Evolutionary conservation across 495 filamentous ascomycete genomes (phyloP).

Genomic region (Aspergillus ellipticus): DNA sequence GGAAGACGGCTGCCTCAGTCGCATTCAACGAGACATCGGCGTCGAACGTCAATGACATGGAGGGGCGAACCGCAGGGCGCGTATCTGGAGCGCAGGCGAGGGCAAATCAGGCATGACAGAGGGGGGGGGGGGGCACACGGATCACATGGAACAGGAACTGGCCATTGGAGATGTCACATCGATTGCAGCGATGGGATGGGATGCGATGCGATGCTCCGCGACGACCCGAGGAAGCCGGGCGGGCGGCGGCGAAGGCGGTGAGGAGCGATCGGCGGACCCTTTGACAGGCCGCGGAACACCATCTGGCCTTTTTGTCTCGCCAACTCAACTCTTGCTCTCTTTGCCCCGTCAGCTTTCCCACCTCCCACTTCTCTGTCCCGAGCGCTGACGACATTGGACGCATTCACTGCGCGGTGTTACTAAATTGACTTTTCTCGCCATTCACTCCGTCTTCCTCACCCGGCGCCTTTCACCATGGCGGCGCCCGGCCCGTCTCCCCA

Average conservation of each 20-base stretch:
- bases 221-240: not conserved
- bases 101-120: slow-evolving; percentile 7
- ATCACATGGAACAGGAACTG: not conserved
- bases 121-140: not conserved
- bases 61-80: slow-evolving; percentile 5
- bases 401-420: not conserved
- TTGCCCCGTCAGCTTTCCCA: not conserved
- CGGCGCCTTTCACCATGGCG: slow-evolving; percentile 35
- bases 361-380: not conserved
- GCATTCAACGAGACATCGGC: slow-evolving; percentile 29
- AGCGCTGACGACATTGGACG: not conserved
- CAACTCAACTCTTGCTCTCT: slow-evolving; percentile 3
- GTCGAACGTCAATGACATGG: slow-evolving; percentile 36
- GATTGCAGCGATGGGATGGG: not conserved
- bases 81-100: slow-evolving; percentile 2
- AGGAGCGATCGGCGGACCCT: slow-evolving; percentile 12
- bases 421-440: slow-evolving; percentile 5
- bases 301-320: slow-evolving; percentile 33
- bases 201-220: not conserved
- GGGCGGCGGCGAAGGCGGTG: slow-evolving; percentile 13
- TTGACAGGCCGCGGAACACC: slow-evolving; percentile 21
- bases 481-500: slow-evolving; percentile 67
- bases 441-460: not conserved
- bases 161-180: no score
- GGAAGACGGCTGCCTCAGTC: slow-evolving; percentile 33